phyloP scores from a whole-genome alignment of 2,329 filamentous ascomycete genomes.

The Aspergillus sp. region DNA sequence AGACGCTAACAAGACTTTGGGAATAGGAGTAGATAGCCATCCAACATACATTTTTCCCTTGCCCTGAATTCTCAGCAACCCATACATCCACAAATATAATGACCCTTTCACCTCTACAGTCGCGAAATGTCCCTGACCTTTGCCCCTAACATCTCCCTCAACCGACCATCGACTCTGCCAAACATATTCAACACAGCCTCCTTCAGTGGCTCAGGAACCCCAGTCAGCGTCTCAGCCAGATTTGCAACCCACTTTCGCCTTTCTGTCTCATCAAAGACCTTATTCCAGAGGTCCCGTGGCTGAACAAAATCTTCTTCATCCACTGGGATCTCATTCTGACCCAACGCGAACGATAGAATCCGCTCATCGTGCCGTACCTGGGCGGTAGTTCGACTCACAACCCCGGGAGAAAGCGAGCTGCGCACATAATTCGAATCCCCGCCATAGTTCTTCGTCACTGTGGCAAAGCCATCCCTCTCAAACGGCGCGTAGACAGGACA shows the following conservation, averaged over 20 bases:
- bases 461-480: conserved; percentile 42
- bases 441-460: conserved; percentile 57
- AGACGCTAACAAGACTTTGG: too few species aligned
- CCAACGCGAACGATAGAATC: conserved; percentile 23
- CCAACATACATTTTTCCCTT: too few species aligned
- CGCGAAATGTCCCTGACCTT: conserved; percentile 4
- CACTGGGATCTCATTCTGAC: conserved; percentile 26
- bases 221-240: conserved; percentile 26
- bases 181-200: conserved; percentile 22
- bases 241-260: conserved; percentile 24
- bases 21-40: too few species aligned
- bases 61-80: not conserved
- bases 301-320: conserved; percentile 35
- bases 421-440: conserved; percentile 59
- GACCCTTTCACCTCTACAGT: not conserved
- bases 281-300: conserved; percentile 32
- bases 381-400: conserved; percentile 15
- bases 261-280: conserved; percentile 28
- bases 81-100: not conserved
- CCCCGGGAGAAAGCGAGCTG: conserved; percentile 26
- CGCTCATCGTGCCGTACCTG: conserved; percentile 25
- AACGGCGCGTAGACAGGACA: conserved; percentile 55
- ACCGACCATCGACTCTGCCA: conserved; percentile 20
- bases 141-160: conserved; percentile 19
- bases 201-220: conserved; percentile 21